Percentiles rank a stretch among this genome's conserved stretches.
Conservation (phyloP, 2,329 filamentous ascomycete genomes). For the Penicillium sp. region DNA sequence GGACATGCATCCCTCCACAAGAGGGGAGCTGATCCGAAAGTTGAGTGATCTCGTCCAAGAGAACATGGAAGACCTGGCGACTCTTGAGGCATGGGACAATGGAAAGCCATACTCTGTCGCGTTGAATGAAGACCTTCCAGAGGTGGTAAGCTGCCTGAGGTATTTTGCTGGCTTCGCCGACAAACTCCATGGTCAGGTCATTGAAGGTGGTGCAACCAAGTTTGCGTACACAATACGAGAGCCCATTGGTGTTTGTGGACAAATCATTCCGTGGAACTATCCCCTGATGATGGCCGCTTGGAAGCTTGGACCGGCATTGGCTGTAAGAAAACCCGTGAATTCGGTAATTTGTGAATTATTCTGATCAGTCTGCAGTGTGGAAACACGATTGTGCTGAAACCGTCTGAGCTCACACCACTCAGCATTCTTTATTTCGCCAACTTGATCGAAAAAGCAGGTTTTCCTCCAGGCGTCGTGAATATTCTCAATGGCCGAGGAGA, state of each 20-base stretch:
- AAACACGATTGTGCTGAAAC: slow-evolving; percentile 10
- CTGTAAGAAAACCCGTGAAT: not conserved
- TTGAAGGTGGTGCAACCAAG: slow-evolving; percentile 36
- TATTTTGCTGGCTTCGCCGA: slow-evolving; percentile 95
- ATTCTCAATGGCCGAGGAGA: slow-evolving; percentile 22
- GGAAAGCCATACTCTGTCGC: slow-evolving; percentile 3
- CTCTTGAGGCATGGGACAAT: slow-evolving; percentile 4
- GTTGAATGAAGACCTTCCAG: not conserved
- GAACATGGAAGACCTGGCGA: not conserved
- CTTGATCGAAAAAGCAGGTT: slow-evolving; percentile 22
- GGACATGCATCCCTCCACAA: too few relatives aligned
- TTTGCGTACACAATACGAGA: slow-evolving; percentile 6
- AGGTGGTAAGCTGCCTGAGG: slow-evolving; percentile 14
- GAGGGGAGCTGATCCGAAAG: too few relatives aligned
- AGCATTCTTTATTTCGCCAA: slow-evolving; percentile 18
- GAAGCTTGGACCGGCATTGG: slow-evolving; percentile 10
- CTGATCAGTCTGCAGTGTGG: not conserved
- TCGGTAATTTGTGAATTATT: too few relatives aligned
- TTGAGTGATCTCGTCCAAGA: not conserved
- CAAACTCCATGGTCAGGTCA: slow-evolving; percentile 88
- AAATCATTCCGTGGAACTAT: slow-evolving; percentile 11
- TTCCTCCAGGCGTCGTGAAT: slow-evolving; percentile 24
- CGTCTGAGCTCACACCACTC: slow-evolving; percentile 11
- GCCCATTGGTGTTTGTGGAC: slow-evolving; percentile 2
- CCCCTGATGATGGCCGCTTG: slow-evolving; percentile 5